Base-by-base conservation (phyloP, 176 grass and related monocot genomes). In the Puccinellia tenuiflora region DNA sequence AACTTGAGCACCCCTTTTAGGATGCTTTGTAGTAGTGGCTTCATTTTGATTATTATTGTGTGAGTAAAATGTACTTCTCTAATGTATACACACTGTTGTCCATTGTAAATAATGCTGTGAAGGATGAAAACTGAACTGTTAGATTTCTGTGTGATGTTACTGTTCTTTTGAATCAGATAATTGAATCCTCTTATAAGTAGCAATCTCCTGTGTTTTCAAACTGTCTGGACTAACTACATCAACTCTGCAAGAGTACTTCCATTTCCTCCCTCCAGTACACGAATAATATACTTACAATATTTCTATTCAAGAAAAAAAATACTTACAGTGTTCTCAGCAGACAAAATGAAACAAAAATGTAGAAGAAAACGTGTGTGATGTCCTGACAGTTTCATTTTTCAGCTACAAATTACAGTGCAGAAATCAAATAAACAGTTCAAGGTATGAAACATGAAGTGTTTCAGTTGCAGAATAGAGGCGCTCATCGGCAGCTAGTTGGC, bases 71-170 rank as follows among this genome's bases (percentile, higher is more conserved):
- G 29, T 31, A 46, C 17, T 53, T 77, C 15, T 71, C 6, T 53
- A 6, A 71, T 72, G 72, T 68, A 77, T 70, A 43, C 24, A 63
- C 16, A 68, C 2, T n/a, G 45, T 51, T 11, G 48, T 18, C n/a
- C 29, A 46, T 3, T 83, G 88, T 87, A 79, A 79, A 90, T 90
- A 90, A 83, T 56, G 16, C 20, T 31, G 12, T 21, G 39, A 40
- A 83, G 14, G 9, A 68, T 30, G 28, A 25, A 66, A 39, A 45
- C 15, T 54, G 65, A 6, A 20, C 16, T 25, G 48, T 29, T 13
- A 20, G n/a, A 51, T 30, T 11, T 55, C 5, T 56, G 13, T 24
- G 18, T 56, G 21, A 18, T 85, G 82, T 18, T 62, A 24, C 18
- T 70, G 8, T n/a, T 81, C 15, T 67, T 65, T 40, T 15, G 31